These are phyloP conservation scores for Neonothopanus nambi DNA, from an alignment of 1,284 basidiomycete species.

Conservation along the genomic window DNA sequence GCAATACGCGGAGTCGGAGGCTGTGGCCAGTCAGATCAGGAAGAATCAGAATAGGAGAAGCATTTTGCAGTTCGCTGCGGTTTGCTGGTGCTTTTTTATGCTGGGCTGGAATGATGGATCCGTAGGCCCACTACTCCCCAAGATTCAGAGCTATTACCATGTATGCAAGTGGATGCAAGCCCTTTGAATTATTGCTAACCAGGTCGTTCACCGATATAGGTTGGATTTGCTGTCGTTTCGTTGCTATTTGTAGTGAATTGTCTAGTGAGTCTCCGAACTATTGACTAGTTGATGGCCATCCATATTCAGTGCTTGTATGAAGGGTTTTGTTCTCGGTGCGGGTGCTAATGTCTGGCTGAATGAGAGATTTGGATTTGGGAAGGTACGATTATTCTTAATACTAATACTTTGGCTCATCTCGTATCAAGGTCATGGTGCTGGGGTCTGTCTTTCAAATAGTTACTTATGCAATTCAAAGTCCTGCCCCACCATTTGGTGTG, in stretches of 20 bases:
- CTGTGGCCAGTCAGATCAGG: neutral
- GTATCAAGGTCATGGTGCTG: constrained; percentile 38
- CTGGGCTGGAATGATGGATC: constrained; percentile 49
- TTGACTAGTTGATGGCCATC: neutral
- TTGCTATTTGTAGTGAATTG: constrained; percentile 48
- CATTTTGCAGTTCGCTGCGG: constrained; percentile 29
- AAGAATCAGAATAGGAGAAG: neutral
- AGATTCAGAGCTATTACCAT: constrained; percentile 53
- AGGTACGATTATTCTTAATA: constrained; percentile 33
- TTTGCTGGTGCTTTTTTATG: constrained; percentile 37
- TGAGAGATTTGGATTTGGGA: constrained; percentile 60
- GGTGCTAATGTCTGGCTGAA: constrained; percentile 55
- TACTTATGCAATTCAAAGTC: constrained; percentile 42
- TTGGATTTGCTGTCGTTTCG: constrained; percentile 49
- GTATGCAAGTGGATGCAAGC: constrained; percentile 31
- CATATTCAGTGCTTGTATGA: neutral
- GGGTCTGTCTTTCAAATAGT: constrained; percentile 46
- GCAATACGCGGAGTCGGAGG: constrained; percentile 1
- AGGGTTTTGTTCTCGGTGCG: constrained; percentile 59
- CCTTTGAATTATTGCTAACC: neutral
- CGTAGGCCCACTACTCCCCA: constrained; percentile 42
- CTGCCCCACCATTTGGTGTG: constrained; percentile 45
- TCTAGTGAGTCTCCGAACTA: constrained; percentile 37
- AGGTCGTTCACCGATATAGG: constrained; percentile 25
- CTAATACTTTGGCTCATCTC: constrained; percentile 17